Evolutionary conservation across 2,329 filamentous ascomycete genomes (phyloP), one percentile per base, ranked within the genome.

Genomic region (Penicillium sp.): DNA sequence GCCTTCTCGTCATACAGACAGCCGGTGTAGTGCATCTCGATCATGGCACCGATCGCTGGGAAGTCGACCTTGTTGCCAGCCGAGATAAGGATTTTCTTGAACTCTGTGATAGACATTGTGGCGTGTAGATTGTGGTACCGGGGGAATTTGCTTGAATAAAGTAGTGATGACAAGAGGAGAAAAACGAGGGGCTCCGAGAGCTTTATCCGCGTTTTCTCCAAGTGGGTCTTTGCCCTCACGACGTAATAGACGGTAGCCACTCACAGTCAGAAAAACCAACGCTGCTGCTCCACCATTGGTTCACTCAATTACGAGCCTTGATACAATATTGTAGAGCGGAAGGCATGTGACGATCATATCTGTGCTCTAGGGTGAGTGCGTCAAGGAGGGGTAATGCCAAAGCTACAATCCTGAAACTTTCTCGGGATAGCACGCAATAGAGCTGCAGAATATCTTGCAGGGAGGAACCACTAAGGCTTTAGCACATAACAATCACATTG

Each of bases 1-100:
- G 41, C 16, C 62, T 70, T 77, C 22, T 79, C 70, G 70, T 96
- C 88, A 77, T 89, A 90, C 62, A 98, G 83, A 78, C 82, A 96
- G 68, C 95, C 95, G 43, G 89, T 95, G 83, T 98, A 98, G 78
- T 95, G 86, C 72, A 98, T 96, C 70, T 84, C 85, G 70, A 98
- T 90, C 26, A 78, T 85, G 74, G 97, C 86, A 64, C 90, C 89
- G 16, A 71, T 68, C 63, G 77, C 71, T 56, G 93, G 90, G 63
- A 76, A 80, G 68, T 86, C 73, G 56, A 82, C 81, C 56, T 80
- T 79, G 69, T 83, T 82, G 70, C 93, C 93, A 61, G 83, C 75
- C 35, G 77, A 70, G 67, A 87, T 74, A 62, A 84, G 76, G 49
- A 81, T 83, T 82, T 91, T 96, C 10, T 11, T 3, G 19, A 41